Conservation (phyloP, 2,329 filamentous ascomycete species). For the Penicillium griseofulvum region DNA sequence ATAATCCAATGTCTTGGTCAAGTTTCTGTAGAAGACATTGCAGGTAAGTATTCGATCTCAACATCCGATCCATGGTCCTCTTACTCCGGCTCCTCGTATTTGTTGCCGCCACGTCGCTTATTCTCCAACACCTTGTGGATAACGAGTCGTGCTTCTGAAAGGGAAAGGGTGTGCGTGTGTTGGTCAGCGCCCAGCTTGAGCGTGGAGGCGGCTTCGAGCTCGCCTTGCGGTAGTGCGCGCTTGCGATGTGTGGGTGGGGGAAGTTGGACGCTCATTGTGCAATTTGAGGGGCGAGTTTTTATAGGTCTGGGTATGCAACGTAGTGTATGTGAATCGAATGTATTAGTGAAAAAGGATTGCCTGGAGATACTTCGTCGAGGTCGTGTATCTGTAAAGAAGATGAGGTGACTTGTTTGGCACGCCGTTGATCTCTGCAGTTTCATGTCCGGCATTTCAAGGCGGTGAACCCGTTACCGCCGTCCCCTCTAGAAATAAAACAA, state of each 20-base stretch:
- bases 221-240: constrained; percentile 48
- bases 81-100: constrained; percentile 80
- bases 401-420: neutral
- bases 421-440: constrained; percentile 18
- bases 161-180: constrained; percentile 82
- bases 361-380: neutral
- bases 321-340: neutral
- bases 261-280: constrained; percentile 35
- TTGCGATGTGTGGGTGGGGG: constrained; percentile 42
- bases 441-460: constrained; percentile 20
- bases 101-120: constrained; percentile 74
- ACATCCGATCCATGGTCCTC: constrained; percentile 32
- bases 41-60: neutral
- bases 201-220: constrained; percentile 80
- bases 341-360: neutral
- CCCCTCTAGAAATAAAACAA: neutral
- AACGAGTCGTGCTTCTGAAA: constrained; percentile 87
- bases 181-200: constrained; percentile 93
- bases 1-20: constrained; percentile 87
- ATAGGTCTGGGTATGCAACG: neutral
- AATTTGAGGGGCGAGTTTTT: neutral
- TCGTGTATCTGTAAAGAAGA: neutral
- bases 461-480: constrained; percentile 18
- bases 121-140: constrained; percentile 85
- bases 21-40: constrained; percentile 49